Evolutionary conservation across 1,284 basidiomycete genomes (phyloP), one percentile per base, ranked within the genome.

Genomic region (Exsudoporus floridanus): DNA sequence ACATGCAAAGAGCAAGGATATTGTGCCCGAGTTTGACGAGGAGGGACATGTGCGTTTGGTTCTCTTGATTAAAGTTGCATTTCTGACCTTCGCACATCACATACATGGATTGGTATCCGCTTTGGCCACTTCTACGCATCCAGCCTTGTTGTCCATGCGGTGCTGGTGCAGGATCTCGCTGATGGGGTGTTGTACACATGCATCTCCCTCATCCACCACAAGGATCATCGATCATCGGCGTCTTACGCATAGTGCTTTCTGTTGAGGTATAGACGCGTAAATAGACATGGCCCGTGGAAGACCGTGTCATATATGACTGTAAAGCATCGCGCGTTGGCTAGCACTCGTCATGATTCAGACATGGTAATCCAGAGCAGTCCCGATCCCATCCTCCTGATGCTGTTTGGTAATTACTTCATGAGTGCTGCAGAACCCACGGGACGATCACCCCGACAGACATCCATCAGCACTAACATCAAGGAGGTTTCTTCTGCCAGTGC

Each of bases 371-470:
- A 61, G 44, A 52, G 52, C 30, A 57, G 58, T 33, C 86, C 91
- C 8, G 93, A 96, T 68, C 91, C 92, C 1, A 93, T 96, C 60
- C 73, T 94, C 34, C 79, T 96, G 50, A 93, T 91, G 0, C n/a
- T n/a, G n/a, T n/a, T n/a, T n/a, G n/a, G n/a, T n/a, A 94, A 95
- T 65, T 84, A 94, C 49, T 94, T 94, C 76, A 94, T 94, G 90
- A 87, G 86, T 63, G 88, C 93, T 27, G 92, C 92, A 6, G 91
- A 96, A 69, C 92, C 93, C 4, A 95, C 95, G 93, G 94, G 93
- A 28, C 79, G 90, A 31, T 89, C 89, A 1, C 76, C 96, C 12
- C 91, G 89, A 67, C 90, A 96, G 72, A 95, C 93, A 0, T 86
- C n/a, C n/a, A n/a, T n/a, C n/a, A n/a, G n/a, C n/a, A n/a, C n/a